Evolutionary conservation across 352 stramenopile species (phyloP), one percentile per base, ranked within the genome.

Genomic region (Phytophthora cactorum): DNA sequence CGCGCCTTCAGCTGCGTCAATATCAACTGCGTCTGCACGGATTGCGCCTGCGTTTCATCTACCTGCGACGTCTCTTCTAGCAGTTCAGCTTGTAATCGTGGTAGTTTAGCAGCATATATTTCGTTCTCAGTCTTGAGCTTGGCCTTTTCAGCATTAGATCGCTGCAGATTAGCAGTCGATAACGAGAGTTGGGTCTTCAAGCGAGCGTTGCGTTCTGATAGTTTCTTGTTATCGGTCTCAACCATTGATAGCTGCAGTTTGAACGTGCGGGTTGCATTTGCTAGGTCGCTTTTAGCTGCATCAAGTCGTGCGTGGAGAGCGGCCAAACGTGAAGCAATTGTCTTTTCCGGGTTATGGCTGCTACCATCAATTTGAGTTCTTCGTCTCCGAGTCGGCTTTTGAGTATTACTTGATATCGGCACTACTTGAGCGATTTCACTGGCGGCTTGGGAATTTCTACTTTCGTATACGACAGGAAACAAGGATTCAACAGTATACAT

Each of bases 71-170:
- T 84, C 36, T 88, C 79, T n/a, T 83, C 36, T 22, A 77, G 58
- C 7, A 88, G 31, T n/a, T 85, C 80, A 0, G 75, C 68, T 39
- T 84, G 75, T n/a, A 88, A 57, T 25, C 67, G 64, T 3, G 77
- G 80, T 28, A 88, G 53, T 12, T 82, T 86, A 6, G 70, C 58
- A 6, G 80, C 70, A 31, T 84, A 88, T 10, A 88, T 47, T 39
- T 84, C 77, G 32, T 84, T 88, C n/a, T 86, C 80, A 1, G 71
- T 78, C 46, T 77, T 74, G 14, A 79, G 70, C 17, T 78, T 79
- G 8, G 66, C 68, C 17, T 70, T 66, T 50, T 86, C 72, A 15
- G 77, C 64, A 17, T 75, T 84, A 1, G 70, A 72, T 4, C 77
- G 77, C 34, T 82, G 66, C 2, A 88, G 52, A 63, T 81, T 71